Evolutionary conservation across 495 filamentous ascomycete species (phyloP).

Genomic region (Daldinia caldariorum): DNA sequence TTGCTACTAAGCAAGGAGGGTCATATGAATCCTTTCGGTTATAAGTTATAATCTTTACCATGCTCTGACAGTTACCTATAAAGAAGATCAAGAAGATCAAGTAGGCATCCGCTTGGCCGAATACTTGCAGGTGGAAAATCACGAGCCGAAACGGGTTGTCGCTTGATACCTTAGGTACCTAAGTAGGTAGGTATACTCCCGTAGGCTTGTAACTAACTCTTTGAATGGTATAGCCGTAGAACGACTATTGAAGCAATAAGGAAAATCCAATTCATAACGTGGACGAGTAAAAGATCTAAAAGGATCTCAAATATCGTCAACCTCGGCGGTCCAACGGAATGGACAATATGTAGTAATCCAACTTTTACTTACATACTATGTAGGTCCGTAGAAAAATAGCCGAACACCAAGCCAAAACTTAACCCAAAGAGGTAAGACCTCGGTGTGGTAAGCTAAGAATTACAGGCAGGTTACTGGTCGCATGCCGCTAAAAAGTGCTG

Average conservation of each 20-base stretch:
- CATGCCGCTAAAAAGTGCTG: slow-evolving; percentile 25
- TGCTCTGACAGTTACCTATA: not conserved
- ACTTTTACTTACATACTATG: not conserved
- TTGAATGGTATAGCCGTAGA: not conserved
- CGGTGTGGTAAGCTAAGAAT: slow-evolving; percentile 24
- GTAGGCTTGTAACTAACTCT: not conserved
- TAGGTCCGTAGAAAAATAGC: slow-evolving; percentile 41
- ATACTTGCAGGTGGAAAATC: slow-evolving; percentile 6
- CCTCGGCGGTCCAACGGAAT: slow-evolving; percentile 42
- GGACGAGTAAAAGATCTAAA: too few species aligned
- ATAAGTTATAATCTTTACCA: slow-evolving; percentile 26
- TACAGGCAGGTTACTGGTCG: slow-evolving; percentile 24
- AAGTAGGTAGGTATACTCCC: too few species aligned
- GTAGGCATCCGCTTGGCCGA: slow-evolving; percentile 37
- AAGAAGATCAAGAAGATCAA: not conserved
- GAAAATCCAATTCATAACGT: not conserved
- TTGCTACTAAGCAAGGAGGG: slow-evolving; percentile 1
- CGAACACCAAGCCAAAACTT: slow-evolving; percentile 24
- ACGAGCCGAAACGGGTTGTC: slow-evolving; percentile 20
- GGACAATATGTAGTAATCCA: slow-evolving; percentile 14
- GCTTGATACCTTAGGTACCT: too few species aligned
- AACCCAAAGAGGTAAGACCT: slow-evolving; percentile 23
- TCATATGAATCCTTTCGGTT: slow-evolving; percentile 17
- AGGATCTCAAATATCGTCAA: slow-evolving; percentile 15
- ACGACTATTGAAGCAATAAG: not conserved